Conservation (phyloP, 345 rosid species). For the Gossypium longicalyx region DNA sequence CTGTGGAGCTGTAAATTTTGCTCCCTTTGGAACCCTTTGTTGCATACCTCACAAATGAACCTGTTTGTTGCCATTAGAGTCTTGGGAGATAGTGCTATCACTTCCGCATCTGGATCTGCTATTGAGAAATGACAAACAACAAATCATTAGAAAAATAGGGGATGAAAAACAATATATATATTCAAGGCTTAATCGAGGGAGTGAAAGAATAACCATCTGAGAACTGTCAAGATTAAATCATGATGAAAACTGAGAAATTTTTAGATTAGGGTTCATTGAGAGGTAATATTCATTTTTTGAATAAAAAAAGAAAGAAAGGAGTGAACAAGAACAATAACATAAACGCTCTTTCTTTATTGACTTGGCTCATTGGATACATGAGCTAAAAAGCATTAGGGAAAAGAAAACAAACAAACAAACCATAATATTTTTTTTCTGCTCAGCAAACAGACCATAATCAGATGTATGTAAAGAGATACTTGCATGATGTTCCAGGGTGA, state of each 20-base stretch:
- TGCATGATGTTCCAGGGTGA: constrained; percentile 81
- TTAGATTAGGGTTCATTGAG: constrained; percentile 13
- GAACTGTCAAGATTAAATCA: not conserved
- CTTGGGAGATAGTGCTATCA: constrained; percentile 85
- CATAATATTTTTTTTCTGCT: too few relatives aligned
- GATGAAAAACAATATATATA: not conserved
- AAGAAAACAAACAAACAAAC: not conserved
- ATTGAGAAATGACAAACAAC: not conserved
- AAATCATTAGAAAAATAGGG: not conserved
- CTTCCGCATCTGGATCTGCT: constrained; percentile 87
- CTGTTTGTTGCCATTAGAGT: constrained; percentile 86
- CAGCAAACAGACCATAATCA: too few relatives aligned
- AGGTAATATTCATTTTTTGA: not conserved
- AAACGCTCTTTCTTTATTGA: not conserved
- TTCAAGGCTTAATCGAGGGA: not conserved
- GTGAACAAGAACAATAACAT: not conserved
- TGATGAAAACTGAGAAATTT: not conserved
- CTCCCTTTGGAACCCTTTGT: constrained; percentile 85
- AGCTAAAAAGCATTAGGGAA: not conserved
- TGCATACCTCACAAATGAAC: constrained; percentile 83
- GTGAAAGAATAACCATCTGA: not conserved
- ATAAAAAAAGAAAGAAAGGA: not conserved
- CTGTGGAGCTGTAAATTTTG: constrained; percentile 84
- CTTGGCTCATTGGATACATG: constrained; percentile 5
- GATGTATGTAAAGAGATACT: constrained; percentile 33